Evolutionary conservation across 345 rosid genomes (phyloP).

Genomic region (Excoecaria cochinchinensis): DNA sequence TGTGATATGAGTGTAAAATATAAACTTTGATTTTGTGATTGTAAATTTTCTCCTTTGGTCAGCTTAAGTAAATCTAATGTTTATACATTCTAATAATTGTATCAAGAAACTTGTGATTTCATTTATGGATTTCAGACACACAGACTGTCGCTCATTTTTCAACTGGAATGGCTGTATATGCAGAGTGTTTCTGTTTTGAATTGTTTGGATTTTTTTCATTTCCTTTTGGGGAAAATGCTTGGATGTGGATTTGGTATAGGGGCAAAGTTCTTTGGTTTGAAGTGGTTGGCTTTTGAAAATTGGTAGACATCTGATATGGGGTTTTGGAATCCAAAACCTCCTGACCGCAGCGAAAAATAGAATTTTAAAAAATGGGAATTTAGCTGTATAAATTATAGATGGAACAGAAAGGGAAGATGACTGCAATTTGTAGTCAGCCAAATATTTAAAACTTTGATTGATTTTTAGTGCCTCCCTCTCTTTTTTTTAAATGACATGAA

Average conservation of each 20-base stretch:
- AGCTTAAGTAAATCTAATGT: not conserved
- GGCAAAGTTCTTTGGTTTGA: conserved; percentile 2
- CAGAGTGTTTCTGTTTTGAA: not conserved
- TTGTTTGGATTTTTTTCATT: too few relatives aligned
- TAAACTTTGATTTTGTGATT: not conserved
- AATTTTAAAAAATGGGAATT: not conserved
- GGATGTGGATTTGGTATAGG: not conserved
- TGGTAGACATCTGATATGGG: not conserved
- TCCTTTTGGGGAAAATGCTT: not conserved
- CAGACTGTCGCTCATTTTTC: not conserved
- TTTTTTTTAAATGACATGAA: not conserved
- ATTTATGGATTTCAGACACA: not conserved
- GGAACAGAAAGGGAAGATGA: not conserved
- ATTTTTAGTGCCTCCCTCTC: not conserved
- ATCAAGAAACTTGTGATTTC: not conserved
- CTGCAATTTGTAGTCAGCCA: not conserved
- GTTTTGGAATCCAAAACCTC: not conserved
- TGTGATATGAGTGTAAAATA: too few relatives aligned
- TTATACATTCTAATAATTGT: not conserved
- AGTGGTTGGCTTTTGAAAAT: not conserved
- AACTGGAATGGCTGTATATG: not conserved
- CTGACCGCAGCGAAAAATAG: not conserved
- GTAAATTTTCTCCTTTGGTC: not conserved
- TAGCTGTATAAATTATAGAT: not conserved
- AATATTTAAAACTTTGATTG: not conserved